Percentiles rank a stretch among this genome's conserved stretches.
Conservation (phyloP, 352 stramenopile genomes). For the Globisporangium nunn region DNA sequence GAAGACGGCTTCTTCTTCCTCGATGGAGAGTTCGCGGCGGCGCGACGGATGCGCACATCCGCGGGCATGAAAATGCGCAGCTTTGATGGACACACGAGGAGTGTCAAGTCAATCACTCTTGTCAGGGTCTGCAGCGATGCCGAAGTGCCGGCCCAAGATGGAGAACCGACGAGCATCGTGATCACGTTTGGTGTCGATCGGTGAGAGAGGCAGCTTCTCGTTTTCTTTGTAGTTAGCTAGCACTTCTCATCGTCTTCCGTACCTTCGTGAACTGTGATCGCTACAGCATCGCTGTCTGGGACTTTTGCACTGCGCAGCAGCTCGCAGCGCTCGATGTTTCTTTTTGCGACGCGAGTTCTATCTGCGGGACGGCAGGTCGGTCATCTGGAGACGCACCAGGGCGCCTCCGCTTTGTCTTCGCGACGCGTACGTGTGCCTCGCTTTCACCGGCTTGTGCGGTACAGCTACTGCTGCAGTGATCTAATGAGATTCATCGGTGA, state of each 20-base stretch:
- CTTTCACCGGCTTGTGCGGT: slow-evolving; percentile 14
- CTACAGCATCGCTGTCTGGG: slow-evolving; percentile 35
- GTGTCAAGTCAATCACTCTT: slow-evolving; percentile 18
- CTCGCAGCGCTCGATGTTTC: slow-evolving; percentile 25
- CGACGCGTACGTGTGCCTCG: slow-evolving; percentile 30
- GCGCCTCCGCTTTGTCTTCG: slow-evolving; percentile 25
- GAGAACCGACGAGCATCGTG: slow-evolving; percentile 6
- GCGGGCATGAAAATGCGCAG: slow-evolving; percentile 45
- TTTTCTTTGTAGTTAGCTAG: background rate
- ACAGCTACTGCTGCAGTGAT: background rate
- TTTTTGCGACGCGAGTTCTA: slow-evolving; percentile 12
- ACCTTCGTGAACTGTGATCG: background rate
- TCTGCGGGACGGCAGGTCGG: slow-evolving; percentile 22
- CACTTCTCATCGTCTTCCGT: background rate
- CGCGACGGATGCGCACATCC: slow-evolving; percentile 31
- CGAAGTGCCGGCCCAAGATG: background rate
- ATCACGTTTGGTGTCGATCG: slow-evolving; percentile 46
- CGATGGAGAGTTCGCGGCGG: slow-evolving; percentile 33
- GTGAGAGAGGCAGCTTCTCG: slow-evolving; percentile 8
- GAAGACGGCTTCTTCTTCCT: slow-evolving; percentile 63
- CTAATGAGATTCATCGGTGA: background rate
- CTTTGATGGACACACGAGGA: slow-evolving; percentile 26
- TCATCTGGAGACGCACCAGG: background rate
- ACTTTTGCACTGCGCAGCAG: slow-evolving; percentile 25
- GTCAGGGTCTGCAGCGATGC: background rate